phyloP scores from a whole-genome alignment of 2,329 filamentous ascomycete species.

The Microsporum canis region DNA sequence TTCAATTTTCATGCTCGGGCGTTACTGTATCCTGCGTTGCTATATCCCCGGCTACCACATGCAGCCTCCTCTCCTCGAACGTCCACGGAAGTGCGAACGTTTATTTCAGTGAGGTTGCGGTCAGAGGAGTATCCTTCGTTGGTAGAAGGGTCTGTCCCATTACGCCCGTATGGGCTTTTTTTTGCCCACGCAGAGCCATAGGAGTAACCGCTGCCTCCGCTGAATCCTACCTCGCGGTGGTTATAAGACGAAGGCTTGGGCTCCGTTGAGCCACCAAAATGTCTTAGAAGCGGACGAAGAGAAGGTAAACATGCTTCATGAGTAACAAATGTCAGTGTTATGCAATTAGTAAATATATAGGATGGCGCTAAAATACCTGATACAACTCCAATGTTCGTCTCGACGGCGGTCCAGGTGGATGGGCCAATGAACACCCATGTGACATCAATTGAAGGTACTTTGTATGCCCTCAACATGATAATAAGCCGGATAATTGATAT shows the following conservation, averaged over 20 bases:
- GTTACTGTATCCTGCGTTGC: neutral
- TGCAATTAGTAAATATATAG: neutral
- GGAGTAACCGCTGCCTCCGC: neutral
- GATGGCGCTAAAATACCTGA: neutral
- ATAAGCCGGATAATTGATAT: conserved; percentile 4
- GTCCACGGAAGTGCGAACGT: neutral
- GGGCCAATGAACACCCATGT: conserved; percentile 6
- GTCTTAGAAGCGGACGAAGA: neutral
- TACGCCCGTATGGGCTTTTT: neutral
- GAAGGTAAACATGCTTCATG: neutral
- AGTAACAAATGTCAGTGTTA: neutral
- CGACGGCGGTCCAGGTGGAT: conserved; percentile 3
- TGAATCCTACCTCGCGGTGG: neutral
- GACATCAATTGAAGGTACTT: conserved; percentile 1
- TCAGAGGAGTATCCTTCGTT: neutral
- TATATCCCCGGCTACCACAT: neutral
- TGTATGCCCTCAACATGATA: neutral
- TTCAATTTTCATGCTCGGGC: neutral
- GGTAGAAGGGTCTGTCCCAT: neutral
- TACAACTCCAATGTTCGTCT: conserved; percentile 4
- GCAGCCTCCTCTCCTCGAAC: neutral
- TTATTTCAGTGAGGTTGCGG: neutral
- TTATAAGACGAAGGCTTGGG: neutral
- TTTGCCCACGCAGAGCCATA: conserved; percentile 18
- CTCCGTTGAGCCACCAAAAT: neutral